Percentiles rank a stretch among this genome's conserved stretches.
These are phyloP conservation scores for Huntiella decipiens DNA, from an alignment of 2,329 filamentous ascomycete genomes.

Conservation along the genomic window DNA sequence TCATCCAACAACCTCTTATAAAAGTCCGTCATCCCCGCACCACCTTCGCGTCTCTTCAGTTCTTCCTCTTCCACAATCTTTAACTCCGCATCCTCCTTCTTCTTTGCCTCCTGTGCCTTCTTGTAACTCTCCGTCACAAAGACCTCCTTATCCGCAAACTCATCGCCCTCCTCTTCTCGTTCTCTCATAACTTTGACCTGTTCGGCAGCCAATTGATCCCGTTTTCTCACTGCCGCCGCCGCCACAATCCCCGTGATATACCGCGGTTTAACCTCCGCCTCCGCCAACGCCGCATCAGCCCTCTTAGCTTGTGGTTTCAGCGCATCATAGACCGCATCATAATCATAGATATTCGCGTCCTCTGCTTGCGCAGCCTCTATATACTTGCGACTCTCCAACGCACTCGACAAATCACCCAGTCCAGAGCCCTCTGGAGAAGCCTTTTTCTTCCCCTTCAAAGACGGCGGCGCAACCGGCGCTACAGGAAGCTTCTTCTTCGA, in stretches of 20 bases:
- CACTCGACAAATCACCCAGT: conserved; percentile 46
- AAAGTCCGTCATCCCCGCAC: conserved; percentile 56
- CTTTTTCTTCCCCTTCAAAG: conserved; percentile 18
- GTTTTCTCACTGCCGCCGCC: conserved; percentile 56
- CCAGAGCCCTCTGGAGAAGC: conserved; percentile 22
- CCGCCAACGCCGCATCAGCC: conserved; percentile 33
- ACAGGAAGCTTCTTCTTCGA: conserved; percentile 13
- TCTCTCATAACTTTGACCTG: conserved; percentile 66
- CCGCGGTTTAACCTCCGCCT: conserved; percentile 46
- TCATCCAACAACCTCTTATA: conserved; percentile 56
- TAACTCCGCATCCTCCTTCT: conserved; percentile 53
- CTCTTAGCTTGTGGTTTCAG: conserved; percentile 47
- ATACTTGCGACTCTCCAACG: conserved; percentile 42
- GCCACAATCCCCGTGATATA: conserved; percentile 61
- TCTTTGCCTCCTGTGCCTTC: conserved; percentile 59
- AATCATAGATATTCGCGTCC: conserved; percentile 66
- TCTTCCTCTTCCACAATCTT: conserved; percentile 43
- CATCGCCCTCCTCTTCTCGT: conserved; percentile 61
- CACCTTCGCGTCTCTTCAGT: conserved; percentile 37
- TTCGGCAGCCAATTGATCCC: conserved; percentile 58
- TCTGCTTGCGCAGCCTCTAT: conserved; percentile 44
- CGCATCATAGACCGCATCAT: conserved; percentile 65
- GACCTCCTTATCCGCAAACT: conserved; percentile 65
- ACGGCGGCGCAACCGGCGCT: conserved; percentile 1
- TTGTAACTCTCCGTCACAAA: conserved; percentile 76